Base-by-base conservation (phyloP, 2,329 filamentous ascomycete genomes). In the Aspergillus proliferans region DNA sequence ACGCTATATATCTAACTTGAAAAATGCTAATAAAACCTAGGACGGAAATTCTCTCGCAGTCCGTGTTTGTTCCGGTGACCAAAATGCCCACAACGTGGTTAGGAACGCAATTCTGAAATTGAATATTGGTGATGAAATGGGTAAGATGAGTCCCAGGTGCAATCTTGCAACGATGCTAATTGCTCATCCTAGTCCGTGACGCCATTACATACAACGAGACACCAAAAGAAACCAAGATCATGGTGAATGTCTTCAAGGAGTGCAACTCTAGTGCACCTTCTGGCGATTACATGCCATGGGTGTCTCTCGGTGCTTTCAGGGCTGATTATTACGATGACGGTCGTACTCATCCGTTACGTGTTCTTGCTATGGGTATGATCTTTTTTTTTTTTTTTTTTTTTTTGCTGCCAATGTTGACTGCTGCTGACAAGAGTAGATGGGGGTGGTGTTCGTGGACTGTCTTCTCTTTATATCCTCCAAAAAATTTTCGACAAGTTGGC, bases 401-500 rank as follows among this genome's bases (percentile, higher is more conserved):
- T 28, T 28, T 12, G 26, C 26, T 28, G 10, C 26, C 26, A 28
- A 12, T 28, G 26, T 4, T 12, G 26, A 28, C 12, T 28, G 26
- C 26, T 28, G 26, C 26, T 28, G 26, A 28, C 26, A 10, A 28
- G 10, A 14, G 22, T 45, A 57, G 91, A 96, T 79, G 91, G 91
- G 66, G 91, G 91, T 63, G 91, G 90, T 52, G 88, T 95, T 48
- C 85, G 90, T 56, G 91, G 91, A 43, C 95, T 94, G 72, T 94
- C 88, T 44, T 92, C 94, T 78, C 85, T 95, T 66, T 89, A 95
- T 63, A 90, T 95, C 60, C 77, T 95, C 28, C 88, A 94, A 73
- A 88, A 93, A 67, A 76, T 95, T 47, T 95, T 96, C 89, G 87
- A 95, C 83, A 93, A 66, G 88, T 88, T 26, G 80, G 84, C 64